These are phyloP conservation scores for Cerrena zonata DNA, from an alignment of 1,284 basidiomycete species.

Conservation along the genomic window DNA sequence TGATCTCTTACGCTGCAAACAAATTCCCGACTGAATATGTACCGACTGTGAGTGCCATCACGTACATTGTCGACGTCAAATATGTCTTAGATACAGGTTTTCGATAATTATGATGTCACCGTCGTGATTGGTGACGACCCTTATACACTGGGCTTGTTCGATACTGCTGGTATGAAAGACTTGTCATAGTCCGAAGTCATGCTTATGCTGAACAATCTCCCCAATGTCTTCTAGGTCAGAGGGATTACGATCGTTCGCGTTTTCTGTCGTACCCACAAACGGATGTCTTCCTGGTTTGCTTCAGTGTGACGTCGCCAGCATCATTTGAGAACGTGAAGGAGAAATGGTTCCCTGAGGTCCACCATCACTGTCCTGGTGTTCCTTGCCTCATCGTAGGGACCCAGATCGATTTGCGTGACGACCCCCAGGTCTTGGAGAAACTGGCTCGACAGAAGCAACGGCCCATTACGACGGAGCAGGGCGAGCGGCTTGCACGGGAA, in stretches of 20 bases:
- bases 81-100: slow-evolving; percentile 56
- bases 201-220: slow-evolving; percentile 8
- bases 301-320: slow-evolving; percentile 96
- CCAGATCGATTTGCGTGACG: slow-evolving; percentile 95
- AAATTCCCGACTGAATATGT: slow-evolving; percentile 98
- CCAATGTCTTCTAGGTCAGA: slow-evolving; percentile 66
- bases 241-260: slow-evolving; percentile 98
- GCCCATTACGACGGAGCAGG: slow-evolving; percentile 83
- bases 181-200: background rate
- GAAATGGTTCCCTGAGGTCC: slow-evolving; percentile 99
- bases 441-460: slow-evolving; percentile 92
- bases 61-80: slow-evolving; percentile 14
- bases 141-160: slow-evolving; percentile 96
- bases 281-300: slow-evolving; percentile 99
- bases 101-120: slow-evolving; percentile 97
- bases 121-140: slow-evolving; percentile 99
- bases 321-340: slow-evolving; percentile 99
- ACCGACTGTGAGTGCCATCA: slow-evolving; percentile 74
- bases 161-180: slow-evolving; percentile 77
- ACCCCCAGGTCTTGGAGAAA: slow-evolving; percentile 90
- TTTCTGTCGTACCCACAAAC: slow-evolving; percentile 99
- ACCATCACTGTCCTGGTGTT: slow-evolving; percentile 99
- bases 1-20: slow-evolving; percentile 99
- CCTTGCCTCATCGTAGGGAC: slow-evolving; percentile 99
- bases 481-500: slow-evolving; percentile 90